These are phyloP conservation scores for Stachybotrys elegans DNA, from an alignment of 2,329 filamentous ascomycete species.

Conservation along the genomic window DNA sequence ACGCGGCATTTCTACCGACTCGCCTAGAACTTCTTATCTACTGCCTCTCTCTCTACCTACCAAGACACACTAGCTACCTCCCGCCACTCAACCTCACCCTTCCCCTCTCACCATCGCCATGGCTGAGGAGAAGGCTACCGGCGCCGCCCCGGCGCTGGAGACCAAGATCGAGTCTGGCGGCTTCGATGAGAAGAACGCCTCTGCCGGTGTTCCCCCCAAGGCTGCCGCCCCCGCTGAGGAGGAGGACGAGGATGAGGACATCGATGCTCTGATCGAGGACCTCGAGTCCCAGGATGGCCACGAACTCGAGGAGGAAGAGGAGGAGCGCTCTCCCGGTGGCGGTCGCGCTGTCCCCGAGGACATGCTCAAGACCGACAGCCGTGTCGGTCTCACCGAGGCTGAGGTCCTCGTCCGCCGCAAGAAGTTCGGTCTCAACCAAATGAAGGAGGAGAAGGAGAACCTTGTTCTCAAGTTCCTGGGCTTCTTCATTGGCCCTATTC, in stretches of 20 bases:
- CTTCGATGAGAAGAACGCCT: slow-evolving; percentile 59
- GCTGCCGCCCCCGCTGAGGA: slow-evolving; percentile 53
- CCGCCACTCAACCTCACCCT: slow-evolving; percentile 6
- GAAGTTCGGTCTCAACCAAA: slow-evolving; percentile 79
- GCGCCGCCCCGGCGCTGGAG: slow-evolving; percentile 53
- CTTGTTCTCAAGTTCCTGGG: slow-evolving; percentile 74
- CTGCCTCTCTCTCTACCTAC: slow-evolving; percentile 8
- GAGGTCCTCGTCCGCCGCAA: slow-evolving; percentile 61
- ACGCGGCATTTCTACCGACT: slow-evolving; percentile 8
- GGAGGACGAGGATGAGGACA: slow-evolving; percentile 72
- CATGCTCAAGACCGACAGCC: slow-evolving; percentile 71
- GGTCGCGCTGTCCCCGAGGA: slow-evolving; percentile 66
- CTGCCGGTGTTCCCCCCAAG: slow-evolving; percentile 25
- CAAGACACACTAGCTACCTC: too few relatives aligned
- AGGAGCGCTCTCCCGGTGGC: slow-evolving; percentile 40
- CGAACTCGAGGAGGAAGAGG: slow-evolving; percentile 58
- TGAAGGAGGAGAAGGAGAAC: slow-evolving; percentile 90
- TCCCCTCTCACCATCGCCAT: slow-evolving; percentile 28
- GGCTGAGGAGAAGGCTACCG: slow-evolving; percentile 49
- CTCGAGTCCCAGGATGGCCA: slow-evolving; percentile 77
- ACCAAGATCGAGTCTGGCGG: slow-evolving; percentile 60
- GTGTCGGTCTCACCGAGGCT: slow-evolving; percentile 63
- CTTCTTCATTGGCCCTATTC: slow-evolving; percentile 85
- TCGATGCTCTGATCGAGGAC: slow-evolving; percentile 82
- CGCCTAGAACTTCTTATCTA: slow-evolving; percentile 5